phyloP scores from a whole-genome alignment of 1,139 yeast species.

The Lodderomyces parapsilosis region DNA sequence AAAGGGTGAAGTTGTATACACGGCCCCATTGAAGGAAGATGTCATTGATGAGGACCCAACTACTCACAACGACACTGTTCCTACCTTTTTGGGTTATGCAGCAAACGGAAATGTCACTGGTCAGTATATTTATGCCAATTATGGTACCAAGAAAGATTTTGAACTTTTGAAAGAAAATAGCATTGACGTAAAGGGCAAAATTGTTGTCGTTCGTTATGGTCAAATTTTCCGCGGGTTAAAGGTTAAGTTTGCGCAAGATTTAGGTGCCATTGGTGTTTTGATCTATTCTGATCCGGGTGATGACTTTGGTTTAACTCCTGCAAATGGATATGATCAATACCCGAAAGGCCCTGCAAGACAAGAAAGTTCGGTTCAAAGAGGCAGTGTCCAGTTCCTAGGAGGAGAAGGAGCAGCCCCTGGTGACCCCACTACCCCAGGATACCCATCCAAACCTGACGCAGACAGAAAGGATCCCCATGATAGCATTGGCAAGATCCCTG shows the following conservation, averaged over 20 bases:
- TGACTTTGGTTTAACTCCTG: conserved; percentile 39
- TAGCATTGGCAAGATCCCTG: conserved; percentile 47
- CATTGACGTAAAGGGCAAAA: conserved; percentile 41
- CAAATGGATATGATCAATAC: conserved; percentile 44
- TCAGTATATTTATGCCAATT: conserved; percentile 42
- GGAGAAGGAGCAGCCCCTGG: conserved; percentile 64
- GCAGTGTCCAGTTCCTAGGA: conserved; percentile 78
- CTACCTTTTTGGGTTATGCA: conserved; percentile 47
- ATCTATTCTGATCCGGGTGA: conserved; percentile 48
- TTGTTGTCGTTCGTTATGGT: conserved; percentile 44
- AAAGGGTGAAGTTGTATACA: conserved; percentile 40
- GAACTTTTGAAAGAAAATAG: conserved; percentile 30
- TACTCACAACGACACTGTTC: conserved; percentile 47
- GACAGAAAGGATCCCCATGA: conserved; percentile 41
- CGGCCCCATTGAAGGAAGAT: conserved; percentile 73
- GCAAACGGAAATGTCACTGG: conserved; percentile 51
- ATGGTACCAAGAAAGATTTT: conserved; percentile 41
- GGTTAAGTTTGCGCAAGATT: conserved; percentile 50
- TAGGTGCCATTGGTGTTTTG: conserved; percentile 45
- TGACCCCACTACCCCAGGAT: conserved; percentile 88
- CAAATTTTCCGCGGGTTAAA: conserved; percentile 43
- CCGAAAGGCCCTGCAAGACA: conserved; percentile 50
- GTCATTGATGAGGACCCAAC: conserved; percentile 68
- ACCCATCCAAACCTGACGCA: conserved; percentile 62
- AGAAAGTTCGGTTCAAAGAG: conserved; percentile 67